Conservation (phyloP, 2,329 filamentous ascomycete genomes). For the Paraconiothyrium brasiliense region DNA sequence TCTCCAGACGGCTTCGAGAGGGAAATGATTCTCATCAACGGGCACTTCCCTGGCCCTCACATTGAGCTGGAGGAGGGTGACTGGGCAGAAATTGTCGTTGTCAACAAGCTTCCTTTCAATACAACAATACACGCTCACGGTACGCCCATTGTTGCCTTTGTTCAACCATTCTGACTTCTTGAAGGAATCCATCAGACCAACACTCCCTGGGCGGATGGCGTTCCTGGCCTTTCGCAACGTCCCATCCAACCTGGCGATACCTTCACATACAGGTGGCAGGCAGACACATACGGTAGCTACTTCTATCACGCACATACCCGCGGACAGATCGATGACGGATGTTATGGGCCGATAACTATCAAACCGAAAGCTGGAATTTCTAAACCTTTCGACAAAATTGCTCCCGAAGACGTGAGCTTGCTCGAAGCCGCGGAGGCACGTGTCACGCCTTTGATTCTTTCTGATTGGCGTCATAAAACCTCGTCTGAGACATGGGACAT, state of each 20-base stretch:
- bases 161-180: not conserved
- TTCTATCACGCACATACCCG: conserved; percentile 69
- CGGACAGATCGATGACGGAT: conserved; percentile 67
- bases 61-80: conserved; percentile 34
- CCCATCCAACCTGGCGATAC: conserved; percentile 59
- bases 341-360: conserved; percentile 66
- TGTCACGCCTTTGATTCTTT: conserved; percentile 61
- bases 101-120: conserved; percentile 59
- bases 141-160: conserved; percentile 15
- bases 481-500: conserved; percentile 60
- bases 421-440: conserved; percentile 61
- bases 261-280: conserved; percentile 66
- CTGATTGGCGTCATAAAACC: conserved; percentile 66
- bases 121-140: conserved; percentile 63
- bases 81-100: conserved; percentile 46
- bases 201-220: conserved; percentile 70
- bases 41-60: conserved; percentile 36
- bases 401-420: conserved; percentile 48
- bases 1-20: conserved; percentile 36
- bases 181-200: conserved; percentile 57
- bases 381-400: conserved; percentile 5
- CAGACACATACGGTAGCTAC: conserved; percentile 66
- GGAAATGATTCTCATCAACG: conserved; percentile 40
- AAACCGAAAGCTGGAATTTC: conserved; percentile 32
- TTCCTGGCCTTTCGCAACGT: conserved; percentile 65